Base-by-base conservation (phyloP, 306 rosid genomes). In the Sicyos baderoa region DNA sequence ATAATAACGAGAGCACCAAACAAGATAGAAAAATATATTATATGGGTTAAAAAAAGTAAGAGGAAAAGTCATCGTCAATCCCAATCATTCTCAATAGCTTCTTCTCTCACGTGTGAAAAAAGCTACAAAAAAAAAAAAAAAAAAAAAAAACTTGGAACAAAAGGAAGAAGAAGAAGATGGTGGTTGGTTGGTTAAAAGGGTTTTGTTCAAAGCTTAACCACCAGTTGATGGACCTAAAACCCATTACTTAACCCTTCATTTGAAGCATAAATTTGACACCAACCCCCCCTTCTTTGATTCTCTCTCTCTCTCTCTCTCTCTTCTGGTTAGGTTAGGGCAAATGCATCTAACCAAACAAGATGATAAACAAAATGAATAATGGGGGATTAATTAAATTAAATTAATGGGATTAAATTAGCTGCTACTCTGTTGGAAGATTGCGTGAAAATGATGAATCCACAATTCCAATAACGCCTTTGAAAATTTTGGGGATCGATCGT, bases 71-170 rank as follows among this genome's bases (percentile, higher is more conserved):
- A 64, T 74, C 59, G 65, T 79, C 78, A 80, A 76, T 84, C 67
- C 68, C 83, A 83, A 82, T 86, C 83, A 80, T 80, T 73, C 57
- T 73, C 57, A 65, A 44, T 53, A 52, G n/a, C 63, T 73, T 91
- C 63, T 40, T 61, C 84, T 73, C 76, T 45, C 49, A 45, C 49
- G 49, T 45, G 49, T 45, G 49, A 45, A 45, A 95, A 45, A 45
- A 45, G 49, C 49, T 45, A 45, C 49, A 45, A 9, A 45, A 12
- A 11, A 45, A 45, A 29, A 29, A 29, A 29, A 2, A 29, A 29
- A 29, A 2, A 29, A 29, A 29, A 29, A 10, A 45, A 45, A 45
- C 49, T 45, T 45, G 11, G 4, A 45, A 45, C 49, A 45, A 45
- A 45, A 45, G 49, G 49, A 45, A 45, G 15, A 45, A 45, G 14